Base-by-base conservation (phyloP, 495 filamentous ascomycete species). In the Rusavskia elegans region DNA sequence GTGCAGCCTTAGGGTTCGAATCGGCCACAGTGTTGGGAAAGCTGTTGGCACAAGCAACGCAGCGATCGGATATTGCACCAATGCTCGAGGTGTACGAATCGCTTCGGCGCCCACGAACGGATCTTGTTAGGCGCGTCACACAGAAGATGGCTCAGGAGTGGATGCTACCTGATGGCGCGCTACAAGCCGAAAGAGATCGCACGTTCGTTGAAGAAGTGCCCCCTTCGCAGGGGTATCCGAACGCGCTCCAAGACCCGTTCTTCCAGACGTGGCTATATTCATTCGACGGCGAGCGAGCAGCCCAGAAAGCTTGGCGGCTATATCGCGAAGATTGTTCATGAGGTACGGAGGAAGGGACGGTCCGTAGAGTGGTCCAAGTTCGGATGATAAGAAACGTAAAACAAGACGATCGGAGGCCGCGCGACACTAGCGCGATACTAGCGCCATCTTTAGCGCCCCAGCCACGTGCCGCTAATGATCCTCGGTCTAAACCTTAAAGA, bases 251-350 rank as follows among this genome's bases (percentile, higher is more conserved):
- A 10, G 56, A 58, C 20, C 56, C 56, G 7, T 55, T 55, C 32
- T 55, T 55, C 39, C 56, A 58, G 45, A 45, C 41, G 20, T 58
- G 53, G 56, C 48, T 58, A 2, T 58, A 53, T 52, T 52, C 52
- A 5, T 58, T 48, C 42, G 53, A 55, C 25, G 49, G 39, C 13
- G 20, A 21, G 39, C 16, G 10, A 19, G 39, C 17, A 9, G 1
- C 39, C 7, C n/a, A 5, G 39, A 9, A 17, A 19, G 39, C 39
- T 17, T 42, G 39, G 39, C 39, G 20, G 7, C 4, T 19, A 11
- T 19, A 42, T 21, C n/a, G 39, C 39, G 39, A 42, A 20, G n/a
- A 35, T 2, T 35, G 32, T 11, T 35, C 5, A 35, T 11, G 2
- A 14, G 3, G 29, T 8, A 30, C 8, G 8, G 8, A 30, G 29